Evolutionary conservation across 139 green algal species (phyloP).

Genomic region (Chlorella sp.): DNA sequence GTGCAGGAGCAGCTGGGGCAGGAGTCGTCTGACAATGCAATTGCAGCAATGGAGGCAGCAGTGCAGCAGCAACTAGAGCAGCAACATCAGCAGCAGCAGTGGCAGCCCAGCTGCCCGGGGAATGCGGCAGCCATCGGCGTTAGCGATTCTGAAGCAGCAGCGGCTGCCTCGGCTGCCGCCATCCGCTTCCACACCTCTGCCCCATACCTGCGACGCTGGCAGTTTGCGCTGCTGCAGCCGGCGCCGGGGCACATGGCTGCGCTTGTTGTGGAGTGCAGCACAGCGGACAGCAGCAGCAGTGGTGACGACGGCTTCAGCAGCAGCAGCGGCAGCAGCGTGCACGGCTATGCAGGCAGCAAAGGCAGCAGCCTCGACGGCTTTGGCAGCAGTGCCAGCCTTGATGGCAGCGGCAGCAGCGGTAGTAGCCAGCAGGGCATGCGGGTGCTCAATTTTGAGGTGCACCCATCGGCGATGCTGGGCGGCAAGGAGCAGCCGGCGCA

Average conservation of each 20-base stretch:
- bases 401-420: not conserved
- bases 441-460: not conserved
- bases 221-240: conserved; percentile 51
- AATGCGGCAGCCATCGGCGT: conserved; percentile 7
- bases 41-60: not conserved
- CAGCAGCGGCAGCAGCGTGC: not conserved
- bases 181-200: not conserved
- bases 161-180: not conserved
- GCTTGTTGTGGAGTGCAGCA: conserved; percentile 39
- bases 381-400: not conserved
- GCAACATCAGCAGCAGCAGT: not conserved
- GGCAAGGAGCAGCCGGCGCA: not conserved
- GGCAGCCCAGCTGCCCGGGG: not conserved
- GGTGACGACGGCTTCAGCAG: not conserved
- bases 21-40: too few species aligned
- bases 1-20: too few species aligned
- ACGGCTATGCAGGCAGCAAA: not conserved
- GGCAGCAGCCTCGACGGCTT: not conserved
- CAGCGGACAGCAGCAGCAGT: not conserved
- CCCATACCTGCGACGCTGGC: conserved; percentile 17
- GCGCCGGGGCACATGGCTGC: conserved; percentile 37
- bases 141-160: not conserved
- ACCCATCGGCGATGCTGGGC: not conserved
- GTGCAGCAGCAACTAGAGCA: not conserved
- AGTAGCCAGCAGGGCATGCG: not conserved